Base-by-base conservation (phyloP, 2,329 filamentous ascomycete species). In the Aspergillus carbonarius region DNA sequence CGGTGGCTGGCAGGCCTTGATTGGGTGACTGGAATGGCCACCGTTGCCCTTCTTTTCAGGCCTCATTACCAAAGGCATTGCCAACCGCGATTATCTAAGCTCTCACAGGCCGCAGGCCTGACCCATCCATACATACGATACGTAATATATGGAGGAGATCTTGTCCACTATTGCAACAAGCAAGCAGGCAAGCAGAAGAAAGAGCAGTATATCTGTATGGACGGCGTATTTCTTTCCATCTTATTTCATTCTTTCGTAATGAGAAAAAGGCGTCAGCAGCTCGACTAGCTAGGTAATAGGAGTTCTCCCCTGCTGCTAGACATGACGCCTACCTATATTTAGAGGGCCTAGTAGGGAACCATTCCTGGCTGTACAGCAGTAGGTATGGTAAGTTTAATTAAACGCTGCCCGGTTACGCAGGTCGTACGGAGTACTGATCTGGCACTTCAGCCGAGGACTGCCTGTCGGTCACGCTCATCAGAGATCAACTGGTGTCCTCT, bases 1-100 rank as follows among this genome's bases (percentile, higher is more conserved):
- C 47, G 51, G 54, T 51, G 54, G 27, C 23, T 30, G 35, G 35
- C 47, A 32, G n/a, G 27, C 27, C 37, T 35, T 57, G 55, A 57
- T 57, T 57, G 55, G 55, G 47, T 37, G 37, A 35, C 10, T 52
- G 55, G 50, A 59, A 52, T 55, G 52, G 57, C 57, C 58, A 57
- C 55, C 55, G 37, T 51, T 52, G 47, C 47, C 55, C 55, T 57
- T 52, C 37, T 37, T 48, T 48, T 48, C 44, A 48, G 44, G 44
- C 25, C 6, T 30, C 44, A 30, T 30, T 48, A 48, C 44, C n/a
- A 10, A 17, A 17, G 9, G 25, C 23, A 48, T 18, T 40, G 37
- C 37, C 17, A n/a, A 17, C n/a, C 17, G n/a, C n/a, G 37, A 39
- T 39, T 15, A 39, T 39, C 35, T 39, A 39, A 39, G 35, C 35